phyloP scores from a whole-genome alignment of 139 green algal species.

The Micractinium sp. region DNA sequence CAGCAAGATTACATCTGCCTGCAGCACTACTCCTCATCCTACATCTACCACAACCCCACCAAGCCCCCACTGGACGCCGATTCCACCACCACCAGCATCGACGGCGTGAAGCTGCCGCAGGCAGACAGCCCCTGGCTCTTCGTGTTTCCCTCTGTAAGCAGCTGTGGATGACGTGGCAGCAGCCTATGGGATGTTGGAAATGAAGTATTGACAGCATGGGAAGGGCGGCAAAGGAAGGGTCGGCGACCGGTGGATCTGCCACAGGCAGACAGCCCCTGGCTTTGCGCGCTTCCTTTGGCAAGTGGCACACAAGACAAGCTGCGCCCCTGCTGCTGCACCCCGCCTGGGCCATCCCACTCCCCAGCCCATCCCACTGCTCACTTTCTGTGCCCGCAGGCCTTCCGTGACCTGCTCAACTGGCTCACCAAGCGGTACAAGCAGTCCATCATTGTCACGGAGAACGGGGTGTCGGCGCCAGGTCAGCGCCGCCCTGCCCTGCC shows the following conservation, averaged over 20 bases:
- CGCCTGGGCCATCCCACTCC: too few species aligned
- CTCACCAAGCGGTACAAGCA: slow-evolving; percentile 41
- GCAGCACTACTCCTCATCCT: slow-evolving; percentile 66
- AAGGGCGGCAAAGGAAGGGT: too few species aligned
- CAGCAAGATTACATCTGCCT: slow-evolving; percentile 66
- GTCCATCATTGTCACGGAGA: slow-evolving; percentile 22
- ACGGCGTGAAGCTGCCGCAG: slow-evolving; percentile 10
- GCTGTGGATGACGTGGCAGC: too few species aligned
- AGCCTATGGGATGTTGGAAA: too few species aligned
- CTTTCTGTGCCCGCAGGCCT: not conserved
- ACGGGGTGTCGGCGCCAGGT: slow-evolving; percentile 52
- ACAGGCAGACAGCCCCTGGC: slow-evolving; percentile 48
- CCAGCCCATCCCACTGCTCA: too few species aligned
- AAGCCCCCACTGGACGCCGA: not conserved
- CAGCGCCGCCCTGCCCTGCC: not conserved
- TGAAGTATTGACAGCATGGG: too few species aligned
- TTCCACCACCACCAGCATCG: not conserved
- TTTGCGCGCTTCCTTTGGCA: slow-evolving; percentile 44
- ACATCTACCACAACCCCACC: not conserved
- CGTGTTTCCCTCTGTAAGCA: slow-evolving; percentile 40
- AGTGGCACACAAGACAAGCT: too few species aligned
- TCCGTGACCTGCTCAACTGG: slow-evolving; percentile 54
- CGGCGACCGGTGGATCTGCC: too few species aligned
- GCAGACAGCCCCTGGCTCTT: slow-evolving; percentile 53
- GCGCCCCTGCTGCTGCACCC: too few species aligned